These are phyloP conservation scores for Ceratocystis cacaofunesta DNA, from an alignment of 2,329 filamentous ascomycete genomes.

Conservation along the genomic window DNA sequence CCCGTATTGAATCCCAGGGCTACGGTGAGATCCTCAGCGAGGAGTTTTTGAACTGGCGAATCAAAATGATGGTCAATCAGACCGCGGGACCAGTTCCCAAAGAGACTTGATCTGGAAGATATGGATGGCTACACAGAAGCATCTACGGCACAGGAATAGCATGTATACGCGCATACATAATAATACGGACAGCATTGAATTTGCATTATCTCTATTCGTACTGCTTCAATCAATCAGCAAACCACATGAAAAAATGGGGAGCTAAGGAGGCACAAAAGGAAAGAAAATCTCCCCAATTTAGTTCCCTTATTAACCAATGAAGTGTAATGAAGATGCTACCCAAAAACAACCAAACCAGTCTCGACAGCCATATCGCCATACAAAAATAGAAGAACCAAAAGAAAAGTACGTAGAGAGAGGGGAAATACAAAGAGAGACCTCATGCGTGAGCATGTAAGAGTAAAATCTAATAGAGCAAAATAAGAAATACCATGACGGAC, in stretches of 20 bases:
- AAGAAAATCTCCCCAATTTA: not conserved
- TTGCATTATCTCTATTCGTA: too few species aligned
- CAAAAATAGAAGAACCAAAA: not conserved
- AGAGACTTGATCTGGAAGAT: not conserved
- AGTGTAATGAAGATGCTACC: not conserved
- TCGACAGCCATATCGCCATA: not conserved
- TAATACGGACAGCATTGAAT: too few species aligned
- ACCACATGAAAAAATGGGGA: too few species aligned
- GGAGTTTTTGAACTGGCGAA: conserved; percentile 63
- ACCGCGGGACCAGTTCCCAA: conserved; percentile 5
- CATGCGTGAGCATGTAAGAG: not conserved
- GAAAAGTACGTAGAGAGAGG: not conserved
- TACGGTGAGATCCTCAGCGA: conserved; percentile 62
- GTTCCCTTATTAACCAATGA: not conserved
- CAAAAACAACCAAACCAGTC: not conserved
- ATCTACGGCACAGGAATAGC: not conserved
- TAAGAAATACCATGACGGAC: not conserved
- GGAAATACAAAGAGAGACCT: not conserved
- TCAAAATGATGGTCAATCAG: conserved; percentile 26
- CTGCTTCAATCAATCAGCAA: too few species aligned
- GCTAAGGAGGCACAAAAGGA: not conserved
- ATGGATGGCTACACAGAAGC: not conserved
- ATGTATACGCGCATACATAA: not conserved
- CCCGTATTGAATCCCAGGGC: conserved; percentile 56
- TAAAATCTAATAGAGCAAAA: conserved; percentile 3